Evolutionary conservation across 805 yeast species (phyloP), one percentile per base, ranked within the genome.

Genomic region (Ogataea salicorniae): DNA sequence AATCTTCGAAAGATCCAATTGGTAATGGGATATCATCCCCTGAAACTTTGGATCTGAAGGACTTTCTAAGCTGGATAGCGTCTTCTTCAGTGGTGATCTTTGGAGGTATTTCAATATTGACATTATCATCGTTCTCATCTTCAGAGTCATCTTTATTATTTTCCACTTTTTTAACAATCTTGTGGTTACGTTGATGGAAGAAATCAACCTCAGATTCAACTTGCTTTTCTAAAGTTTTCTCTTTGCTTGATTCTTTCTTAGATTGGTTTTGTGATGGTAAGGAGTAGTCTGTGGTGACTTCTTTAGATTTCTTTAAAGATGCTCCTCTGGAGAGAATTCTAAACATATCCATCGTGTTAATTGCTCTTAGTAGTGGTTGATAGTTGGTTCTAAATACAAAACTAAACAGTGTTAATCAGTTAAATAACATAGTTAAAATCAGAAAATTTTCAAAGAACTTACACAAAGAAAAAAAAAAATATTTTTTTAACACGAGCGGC

Each of bases 11-110:
- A 2, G 95, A 83, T 2, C 90, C 94, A 48, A 92, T 83, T 1
- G 98, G 97, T 33, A 87, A 69, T n/a, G 97, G 97, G 14, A 86
- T 66, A 65, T 92, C 97, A 39, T 77, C 77, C 37, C 98, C 98
- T 0, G 85, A 72, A 31, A 91, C 82, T 50, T 89, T 90, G 40
- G 83, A 79, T 48, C 74, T 76, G 56, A 82, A 74, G 1, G 75
- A 61, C 56, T 79, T 79, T 54, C 97, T 77, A 46, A 84, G 71
- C 17, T 62, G 67, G 2, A 57, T 59, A 0, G 95, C 95, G 39
- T 88, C 87, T 42, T 76, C 77, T 15, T 68, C 73, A 20, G 69
- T 75, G 1, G 73, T 57, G 39, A 87, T 79, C 44, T 68, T 73
- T 5, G 50, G 50, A 3, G 48, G 41, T 6, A 33, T 41, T 1